Conservation (phyloP, 331 rosid genomes). For the Rhamnella rubrinervis region DNA sequence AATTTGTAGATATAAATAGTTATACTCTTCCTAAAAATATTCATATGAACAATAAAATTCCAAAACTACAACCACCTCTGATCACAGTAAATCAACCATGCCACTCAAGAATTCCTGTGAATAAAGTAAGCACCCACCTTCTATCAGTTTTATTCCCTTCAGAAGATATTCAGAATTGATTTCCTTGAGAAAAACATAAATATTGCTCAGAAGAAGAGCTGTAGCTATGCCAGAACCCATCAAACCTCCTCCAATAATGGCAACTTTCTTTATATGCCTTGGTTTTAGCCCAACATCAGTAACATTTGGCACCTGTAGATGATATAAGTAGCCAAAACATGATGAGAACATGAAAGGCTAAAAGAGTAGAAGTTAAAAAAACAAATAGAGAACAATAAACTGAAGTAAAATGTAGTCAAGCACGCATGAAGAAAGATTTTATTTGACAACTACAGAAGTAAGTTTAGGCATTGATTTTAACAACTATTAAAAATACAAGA, state of each 20-base stretch:
- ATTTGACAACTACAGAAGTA: too few relatives aligned
- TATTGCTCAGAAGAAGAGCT: slow-evolving; percentile 70
- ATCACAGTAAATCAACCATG: not conserved
- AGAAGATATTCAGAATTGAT: slow-evolving; percentile 76
- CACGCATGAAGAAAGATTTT: too few relatives aligned
- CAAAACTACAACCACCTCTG: not conserved
- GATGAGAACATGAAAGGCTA: too few relatives aligned
- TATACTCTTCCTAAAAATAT: too few relatives aligned
- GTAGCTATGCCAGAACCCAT: slow-evolving; percentile 99
- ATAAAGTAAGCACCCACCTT: slow-evolving; percentile 74
- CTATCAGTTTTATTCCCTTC: slow-evolving; percentile 63
- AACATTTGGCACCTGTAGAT: slow-evolving; percentile 79
- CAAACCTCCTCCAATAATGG: slow-evolving; percentile 95
- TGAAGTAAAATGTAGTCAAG: too few relatives aligned
- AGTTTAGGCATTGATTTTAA: not conserved
- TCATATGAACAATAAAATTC: too few relatives aligned
- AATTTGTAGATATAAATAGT: too few relatives aligned
- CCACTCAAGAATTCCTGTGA: not conserved
- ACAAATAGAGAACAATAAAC: too few relatives aligned
- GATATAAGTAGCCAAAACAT: slow-evolving; percentile 1
- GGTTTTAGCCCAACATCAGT: slow-evolving; percentile 91
- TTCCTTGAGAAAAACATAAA: slow-evolving; percentile 86
- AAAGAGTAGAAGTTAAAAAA: too few relatives aligned
- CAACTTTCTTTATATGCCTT: slow-evolving; percentile 79
- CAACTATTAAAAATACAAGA: not conserved